Base-by-base conservation (phyloP, 306 rosid genomes). In the Acacia confusa region DNA sequence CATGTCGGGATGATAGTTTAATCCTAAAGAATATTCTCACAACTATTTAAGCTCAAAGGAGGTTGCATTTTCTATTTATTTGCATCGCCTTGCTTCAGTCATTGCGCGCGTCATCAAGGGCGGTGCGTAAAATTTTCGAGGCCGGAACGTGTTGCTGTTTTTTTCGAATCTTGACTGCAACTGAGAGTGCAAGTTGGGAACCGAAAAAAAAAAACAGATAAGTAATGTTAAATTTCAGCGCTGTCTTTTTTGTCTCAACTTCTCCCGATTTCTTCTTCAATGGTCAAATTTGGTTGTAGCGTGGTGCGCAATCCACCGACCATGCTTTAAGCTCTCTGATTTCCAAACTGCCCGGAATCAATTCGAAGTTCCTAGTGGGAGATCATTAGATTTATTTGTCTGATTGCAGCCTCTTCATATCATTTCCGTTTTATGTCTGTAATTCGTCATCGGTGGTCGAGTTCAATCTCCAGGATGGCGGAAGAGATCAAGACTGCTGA, bases 401-500 rank as follows among this genome's bases (percentile, higher is more conserved):
- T 68, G 14, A 38, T 68, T 1, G 28, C 16, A 4, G 3, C 48
- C 1, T 36, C 53, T n/a, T 69, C 19, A 12, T 24, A 14, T 43
- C 14, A 13, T 70, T 70, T n/a, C 20, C 19, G 40, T 27, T 79
- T 10, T 7, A 92, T 90, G 97, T 93, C 55, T 87, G 13, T 79
- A 64, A 84, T 84, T 87, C 89, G 91, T 41, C 74, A 60, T 24
- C 92, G 93, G 52, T 84, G 40, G 79, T 81, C 78, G 3, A 60
- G 72, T 47, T 67, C 77, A 16, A 64, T 70, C 15, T 71, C 58
- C 27, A 86, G 69, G 86, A 94, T 96, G 98, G 90, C 97, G 40
- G 90, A 90, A 72, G 91, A 89, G 36, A 50, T 91, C 2, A 82
- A 84, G 22, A 86, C 85, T 80, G 75, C 83, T 85, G 88, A 76